Evolutionary conservation across 176 grass and related monocot genomes (phyloP).

Genomic region (Oryza australiensis): DNA sequence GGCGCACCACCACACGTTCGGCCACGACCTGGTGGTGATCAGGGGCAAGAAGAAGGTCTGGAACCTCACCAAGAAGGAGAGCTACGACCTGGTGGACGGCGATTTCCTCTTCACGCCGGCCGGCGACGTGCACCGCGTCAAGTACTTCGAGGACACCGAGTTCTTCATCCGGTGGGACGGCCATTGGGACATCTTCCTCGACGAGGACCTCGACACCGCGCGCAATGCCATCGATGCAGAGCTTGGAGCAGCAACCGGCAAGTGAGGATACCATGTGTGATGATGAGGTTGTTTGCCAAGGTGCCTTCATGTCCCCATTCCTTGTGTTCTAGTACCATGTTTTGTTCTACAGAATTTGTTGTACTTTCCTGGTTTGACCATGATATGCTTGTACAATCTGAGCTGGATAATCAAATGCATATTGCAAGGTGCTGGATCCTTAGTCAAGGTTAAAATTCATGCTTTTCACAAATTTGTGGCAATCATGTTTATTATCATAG

Average conservation of each 20-base stretch:
- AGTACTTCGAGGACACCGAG: conserved; percentile 83
- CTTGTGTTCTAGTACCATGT: background rate
- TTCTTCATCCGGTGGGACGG: conserved; percentile 98
- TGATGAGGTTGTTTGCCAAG: background rate
- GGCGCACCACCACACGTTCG: conserved; percentile 93
- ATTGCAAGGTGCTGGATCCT: background rate
- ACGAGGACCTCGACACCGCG: conserved; percentile 72
- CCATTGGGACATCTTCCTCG: conserved; percentile 91
- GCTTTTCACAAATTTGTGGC: background rate
- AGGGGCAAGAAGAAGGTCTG: conserved; percentile 90
- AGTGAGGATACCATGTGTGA: conserved; percentile 1
- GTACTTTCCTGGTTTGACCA: background rate
- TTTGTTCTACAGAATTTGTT: conserved; percentile 16
- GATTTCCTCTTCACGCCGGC: conserved; percentile 92
- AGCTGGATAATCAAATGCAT: conserved; percentile 14
- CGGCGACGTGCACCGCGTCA: conserved; percentile 80
- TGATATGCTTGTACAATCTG: background rate
- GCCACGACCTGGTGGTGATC: conserved; percentile 91
- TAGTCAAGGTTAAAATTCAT: background rate
- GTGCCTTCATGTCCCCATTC: background rate
- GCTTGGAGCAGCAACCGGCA: conserved; percentile 25
- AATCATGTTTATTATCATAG: background rate
- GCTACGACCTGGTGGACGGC: conserved; percentile 66
- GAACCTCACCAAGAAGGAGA: conserved; percentile 94
- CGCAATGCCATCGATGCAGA: conserved; percentile 54